A percentile compares a stretch with the other conserved stretches of the same genome.
Conservation (phyloP, 805 yeast genomes). For the Saturnispora galanensis region DNA sequence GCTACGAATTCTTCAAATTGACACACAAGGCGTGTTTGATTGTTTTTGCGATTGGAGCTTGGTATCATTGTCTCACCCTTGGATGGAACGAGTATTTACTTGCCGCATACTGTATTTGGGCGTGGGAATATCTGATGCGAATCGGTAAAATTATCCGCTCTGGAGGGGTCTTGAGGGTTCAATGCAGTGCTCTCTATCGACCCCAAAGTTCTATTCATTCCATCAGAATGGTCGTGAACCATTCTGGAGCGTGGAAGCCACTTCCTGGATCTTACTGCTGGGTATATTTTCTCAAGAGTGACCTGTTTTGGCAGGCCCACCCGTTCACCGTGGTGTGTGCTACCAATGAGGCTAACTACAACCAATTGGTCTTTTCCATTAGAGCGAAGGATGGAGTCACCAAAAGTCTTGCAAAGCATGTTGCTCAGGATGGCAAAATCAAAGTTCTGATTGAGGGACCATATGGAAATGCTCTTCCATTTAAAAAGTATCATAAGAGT, state of each 20-base stretch:
- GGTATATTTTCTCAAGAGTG: slow-evolving; percentile 36
- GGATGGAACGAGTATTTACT: slow-evolving; percentile 45
- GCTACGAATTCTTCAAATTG: slow-evolving; percentile 38
- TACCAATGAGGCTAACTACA: slow-evolving; percentile 32
- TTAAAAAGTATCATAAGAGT: slow-evolving; percentile 36
- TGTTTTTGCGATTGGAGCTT: slow-evolving; percentile 34
- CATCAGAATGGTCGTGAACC: slow-evolving; percentile 39
- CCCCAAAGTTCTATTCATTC: slow-evolving; percentile 26
- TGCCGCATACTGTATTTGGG: slow-evolving; percentile 59
- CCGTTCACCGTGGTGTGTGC: slow-evolving; percentile 51
- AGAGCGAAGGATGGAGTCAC: slow-evolving; percentile 49
- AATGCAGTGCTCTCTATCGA: slow-evolving; percentile 27
- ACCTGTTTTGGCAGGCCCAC: slow-evolving; percentile 55
- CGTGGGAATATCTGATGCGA: slow-evolving; percentile 52
- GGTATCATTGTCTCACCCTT: slow-evolving; percentile 37
- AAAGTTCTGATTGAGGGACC: slow-evolving; percentile 52
- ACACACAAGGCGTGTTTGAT: slow-evolving; percentile 34
- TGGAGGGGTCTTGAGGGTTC: slow-evolving; percentile 50
- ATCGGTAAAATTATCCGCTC: slow-evolving; percentile 43
- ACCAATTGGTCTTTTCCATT: slow-evolving; percentile 33
- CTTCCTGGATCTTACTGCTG: slow-evolving; percentile 57
- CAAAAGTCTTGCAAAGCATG: slow-evolving; percentile 27
- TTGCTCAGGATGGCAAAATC: slow-evolving; percentile 23
- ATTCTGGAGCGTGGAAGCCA: slow-evolving; percentile 45
- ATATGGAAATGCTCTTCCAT: slow-evolving; percentile 42